A percentile compares a stretch with the other conserved stretches of the same genome.
These are phyloP conservation scores for Ophiostoma pallidulum DNA, from an alignment of 2,329 filamentous ascomycete genomes.

Conservation along the genomic window DNA sequence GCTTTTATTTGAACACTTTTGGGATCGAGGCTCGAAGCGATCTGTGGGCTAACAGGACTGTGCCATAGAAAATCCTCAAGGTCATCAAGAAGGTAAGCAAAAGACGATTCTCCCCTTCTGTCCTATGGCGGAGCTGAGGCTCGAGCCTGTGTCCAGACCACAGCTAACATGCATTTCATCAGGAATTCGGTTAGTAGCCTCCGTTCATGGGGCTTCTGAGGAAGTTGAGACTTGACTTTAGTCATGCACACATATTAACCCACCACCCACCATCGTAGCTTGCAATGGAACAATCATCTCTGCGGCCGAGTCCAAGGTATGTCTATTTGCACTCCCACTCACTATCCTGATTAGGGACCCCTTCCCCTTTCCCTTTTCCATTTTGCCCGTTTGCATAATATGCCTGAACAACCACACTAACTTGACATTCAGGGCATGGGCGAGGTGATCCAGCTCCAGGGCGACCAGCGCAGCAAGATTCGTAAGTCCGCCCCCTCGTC, in stretches of 20 bases:
- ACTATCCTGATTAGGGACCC: background rate
- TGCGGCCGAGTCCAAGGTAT: slow-evolving; percentile 17
- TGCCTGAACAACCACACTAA: background rate
- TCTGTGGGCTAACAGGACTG: background rate
- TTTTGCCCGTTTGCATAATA: no score
- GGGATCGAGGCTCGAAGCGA: no score
- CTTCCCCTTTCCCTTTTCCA: no score
- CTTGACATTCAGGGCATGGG: slow-evolving; percentile 13
- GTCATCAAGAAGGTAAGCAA: slow-evolving; percentile 82
- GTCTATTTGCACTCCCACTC: background rate
- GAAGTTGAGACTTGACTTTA: no score
- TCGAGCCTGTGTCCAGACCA: no score
- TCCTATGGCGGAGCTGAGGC: no score
- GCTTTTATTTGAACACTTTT: background rate
- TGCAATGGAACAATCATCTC: slow-evolving; percentile 20
- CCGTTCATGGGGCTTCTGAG: no score
- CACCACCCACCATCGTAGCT: slow-evolving; percentile 12
- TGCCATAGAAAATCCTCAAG: slow-evolving; percentile 80
- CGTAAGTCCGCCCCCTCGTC: slow-evolving; percentile 6
- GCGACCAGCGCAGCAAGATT: slow-evolving; percentile 71
- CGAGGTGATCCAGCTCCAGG: slow-evolving; percentile 73
- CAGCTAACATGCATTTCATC: slow-evolving; percentile 56
- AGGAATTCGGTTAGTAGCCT: slow-evolving; percentile 10
- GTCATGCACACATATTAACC: no score
- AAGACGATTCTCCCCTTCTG: background rate